Base-by-base conservation (phyloP, 345 rosid species). In the Pistacia integerrima region DNA sequence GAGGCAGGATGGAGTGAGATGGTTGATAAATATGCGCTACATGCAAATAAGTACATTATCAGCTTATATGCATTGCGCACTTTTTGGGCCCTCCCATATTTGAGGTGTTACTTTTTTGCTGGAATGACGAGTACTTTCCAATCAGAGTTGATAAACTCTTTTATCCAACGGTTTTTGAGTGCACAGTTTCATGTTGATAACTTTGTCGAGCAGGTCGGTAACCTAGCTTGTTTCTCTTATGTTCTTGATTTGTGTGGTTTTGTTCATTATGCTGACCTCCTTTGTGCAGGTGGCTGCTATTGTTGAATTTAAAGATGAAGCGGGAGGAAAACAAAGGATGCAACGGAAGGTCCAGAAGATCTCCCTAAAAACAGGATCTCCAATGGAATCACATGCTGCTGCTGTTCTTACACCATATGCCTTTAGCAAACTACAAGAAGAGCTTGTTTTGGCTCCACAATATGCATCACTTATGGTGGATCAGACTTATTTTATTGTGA, bases 391-490 rank as follows among this genome's bases (percentile, higher is more conserved):
- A 22, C 90, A 89, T 69, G 90, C 91, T 30, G 90, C 86, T 70
- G 74, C 87, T 68, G 75, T 86, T 80, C 88, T 91, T 72, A 85
- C 92, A 17, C 92, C 92, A 11, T 82, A 85, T 64, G 91, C 90
- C 65, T 88, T 89, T 28, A 56, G 74, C 64, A 87, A 83, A 76
- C 83, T 89, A 64, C 94, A 90, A 70, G 92, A 89, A 69, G 90
- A 90, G 79, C 89, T 89, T 68, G 84, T 89, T 58, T 80, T 84
- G 66, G 91, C 90, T 75, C 92, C 92, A 11, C 92, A 86, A 59
- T 86, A 85, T 66, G 91, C 94, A 44, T 87, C 88, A 11, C 59
- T 87, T 65, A 74, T 78, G 70, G 72, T 89, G 10, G 87, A 86
- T 59, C 92, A 84, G 22, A 78, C 78, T 74, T 86, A 81, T 76